Base-by-base conservation (phyloP, 192 early-diverging fungal genomes). In the Umbelopsis isabellina region DNA sequence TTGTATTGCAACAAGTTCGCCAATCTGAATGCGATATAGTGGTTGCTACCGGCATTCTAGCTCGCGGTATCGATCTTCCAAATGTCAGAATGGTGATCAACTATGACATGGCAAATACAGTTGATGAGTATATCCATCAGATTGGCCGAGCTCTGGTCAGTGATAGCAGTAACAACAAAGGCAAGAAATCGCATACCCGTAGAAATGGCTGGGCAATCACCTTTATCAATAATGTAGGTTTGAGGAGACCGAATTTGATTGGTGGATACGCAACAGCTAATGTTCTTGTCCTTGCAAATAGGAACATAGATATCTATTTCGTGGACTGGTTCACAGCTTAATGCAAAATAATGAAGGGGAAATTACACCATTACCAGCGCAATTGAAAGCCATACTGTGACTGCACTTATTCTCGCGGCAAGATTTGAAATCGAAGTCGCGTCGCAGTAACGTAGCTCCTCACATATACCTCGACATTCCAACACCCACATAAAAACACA, bases 81-180 rank as follows among this genome's bases (percentile, higher is more conserved):
- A 66, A 75, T 55, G 86, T 86, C 2, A 72, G 78, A 15, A 81
- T 84, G 22, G 81, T 87, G 11, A 80, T 87, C 35, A 84, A 84
- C 49, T 87, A 83, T 76, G 86, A 87, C 49, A 87, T 87, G 86
- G 83, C 86, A 12, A 51, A 76, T 10, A 79, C 86, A 25, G 50
- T 87, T n/a, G 76, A 82, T 18, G 86, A 87, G 37, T 87, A 87
- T 58, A 77, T 85, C 2, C 86, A 87, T 70, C 86, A 83, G 49
- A 74, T 84, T 25, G 86, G 86, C 13, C 72, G 86, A 21, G 86
- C 83, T 18, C 69, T 75, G 46, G 41, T 75, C 18, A 58, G 23
- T 74, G 27, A 69, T 66, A 41, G 21, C 75, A 69, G 16, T 51
- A 33, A 25, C 22, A 11, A 20, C 30, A 22, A 8, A 68, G 46